These are phyloP conservation scores for Ogataea nonfermentans DNA, from an alignment of 805 yeast genomes.

Conservation along the genomic window DNA sequence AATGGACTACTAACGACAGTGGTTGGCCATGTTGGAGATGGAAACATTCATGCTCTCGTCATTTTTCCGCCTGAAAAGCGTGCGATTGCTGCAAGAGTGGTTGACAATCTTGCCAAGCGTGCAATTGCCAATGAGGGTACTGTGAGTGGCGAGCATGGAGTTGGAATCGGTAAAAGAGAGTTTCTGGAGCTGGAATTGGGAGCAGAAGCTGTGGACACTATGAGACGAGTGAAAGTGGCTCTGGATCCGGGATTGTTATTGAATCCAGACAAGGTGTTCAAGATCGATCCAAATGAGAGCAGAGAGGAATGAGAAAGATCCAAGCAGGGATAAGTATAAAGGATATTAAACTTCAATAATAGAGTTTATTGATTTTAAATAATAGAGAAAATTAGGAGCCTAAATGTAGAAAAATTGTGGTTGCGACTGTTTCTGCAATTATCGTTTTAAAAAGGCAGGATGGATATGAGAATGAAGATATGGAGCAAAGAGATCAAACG, in stretches of 20 bases:
- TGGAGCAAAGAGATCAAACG: too few species aligned
- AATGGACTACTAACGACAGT: slow-evolving; percentile 54
- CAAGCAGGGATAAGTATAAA: background rate
- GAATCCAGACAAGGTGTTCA: slow-evolving; percentile 78
- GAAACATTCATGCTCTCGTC: slow-evolving; percentile 71
- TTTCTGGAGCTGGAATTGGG: slow-evolving; percentile 64
- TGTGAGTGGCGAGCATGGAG: slow-evolving; percentile 83
- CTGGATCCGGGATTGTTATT: slow-evolving; percentile 69
- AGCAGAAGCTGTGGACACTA: slow-evolving; percentile 57
- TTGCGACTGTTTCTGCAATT: too few species aligned
- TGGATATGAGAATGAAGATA: too few species aligned
- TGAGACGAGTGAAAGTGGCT: slow-evolving; percentile 69
- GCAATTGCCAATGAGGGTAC: slow-evolving; percentile 76
- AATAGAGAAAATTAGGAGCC: too few species aligned
- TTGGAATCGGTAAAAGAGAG: slow-evolving; percentile 74
- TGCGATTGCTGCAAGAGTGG: slow-evolving; percentile 47
- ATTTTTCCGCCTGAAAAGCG: slow-evolving; percentile 52
- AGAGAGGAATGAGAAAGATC: slow-evolving; percentile 14
- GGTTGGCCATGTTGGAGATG: slow-evolving; percentile 80
- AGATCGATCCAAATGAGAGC: slow-evolving; percentile 49
- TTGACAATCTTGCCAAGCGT: slow-evolving; percentile 56
- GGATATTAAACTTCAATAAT: background rate
- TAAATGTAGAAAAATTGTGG: too few species aligned
- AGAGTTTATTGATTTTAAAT: too few species aligned
- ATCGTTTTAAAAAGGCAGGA: too few species aligned